Evolutionary conservation across 139 green algal genomes (phyloP).

Genomic region (Chlorella sp.): DNA sequence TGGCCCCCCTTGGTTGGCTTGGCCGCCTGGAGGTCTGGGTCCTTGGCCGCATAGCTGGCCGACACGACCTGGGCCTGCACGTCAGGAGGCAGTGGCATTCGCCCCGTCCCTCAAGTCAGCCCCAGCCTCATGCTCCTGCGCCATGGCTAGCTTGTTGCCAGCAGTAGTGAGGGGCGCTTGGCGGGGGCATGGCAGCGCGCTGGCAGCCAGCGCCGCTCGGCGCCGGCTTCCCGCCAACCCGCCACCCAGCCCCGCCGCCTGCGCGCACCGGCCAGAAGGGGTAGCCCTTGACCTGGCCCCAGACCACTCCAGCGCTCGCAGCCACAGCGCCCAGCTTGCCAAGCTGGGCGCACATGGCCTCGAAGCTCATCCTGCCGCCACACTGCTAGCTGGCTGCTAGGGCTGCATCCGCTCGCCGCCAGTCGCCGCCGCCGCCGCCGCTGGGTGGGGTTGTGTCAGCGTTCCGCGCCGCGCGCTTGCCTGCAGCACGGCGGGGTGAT

Average conservation of each 20-base stretch:
- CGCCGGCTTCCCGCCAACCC: not conserved
- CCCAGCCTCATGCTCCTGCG: not conserved
- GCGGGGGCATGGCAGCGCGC: too few species aligned
- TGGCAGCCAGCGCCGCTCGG: too few species aligned
- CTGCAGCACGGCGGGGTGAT: not conserved
- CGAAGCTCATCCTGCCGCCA: conserved; percentile 7
- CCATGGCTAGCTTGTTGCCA: not conserved
- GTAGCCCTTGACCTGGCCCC: conserved; percentile 78
- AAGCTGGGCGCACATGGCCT: conserved; percentile 17
- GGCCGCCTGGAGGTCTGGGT: conserved; percentile 12
- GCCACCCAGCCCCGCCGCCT: not conserved
- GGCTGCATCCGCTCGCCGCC: conserved; percentile 10
- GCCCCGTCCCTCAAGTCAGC: not conserved
- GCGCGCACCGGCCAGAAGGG: conserved; percentile 81
- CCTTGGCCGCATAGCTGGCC: not conserved
- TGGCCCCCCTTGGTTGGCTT: not conserved
- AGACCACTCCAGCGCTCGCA: conserved; percentile 44
- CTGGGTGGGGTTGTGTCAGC: not conserved
- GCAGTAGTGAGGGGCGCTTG: not conserved
- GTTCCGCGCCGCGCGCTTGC: not conserved
- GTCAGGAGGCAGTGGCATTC: not conserved
- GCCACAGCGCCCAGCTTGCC: conserved; percentile 10
- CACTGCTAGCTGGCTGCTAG: not conserved
- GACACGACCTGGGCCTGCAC: conserved; percentile 54
- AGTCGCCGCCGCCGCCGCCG: conserved; percentile 5